Percentiles rank a stretch among this genome's conserved stretches.
Conservation (phyloP, 176 grass and related monocot genomes). For the Dactylis glomerata region DNA sequence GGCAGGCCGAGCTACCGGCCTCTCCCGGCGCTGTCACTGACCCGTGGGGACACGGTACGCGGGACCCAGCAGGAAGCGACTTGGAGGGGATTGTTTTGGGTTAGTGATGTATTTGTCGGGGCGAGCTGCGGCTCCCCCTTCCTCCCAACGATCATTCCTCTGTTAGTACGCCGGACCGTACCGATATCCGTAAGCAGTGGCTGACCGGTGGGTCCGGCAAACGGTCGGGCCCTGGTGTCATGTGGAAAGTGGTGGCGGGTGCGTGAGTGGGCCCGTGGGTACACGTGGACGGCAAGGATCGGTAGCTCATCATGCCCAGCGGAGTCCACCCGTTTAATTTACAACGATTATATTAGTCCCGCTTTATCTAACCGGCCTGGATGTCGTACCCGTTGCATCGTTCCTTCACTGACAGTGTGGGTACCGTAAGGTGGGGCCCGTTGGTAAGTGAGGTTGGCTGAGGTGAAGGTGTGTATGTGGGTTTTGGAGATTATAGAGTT, state of each 20-base stretch:
- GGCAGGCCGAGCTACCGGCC: not conserved
- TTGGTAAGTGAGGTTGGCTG: fast-evolving
- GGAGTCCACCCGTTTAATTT: conserved; percentile 49
- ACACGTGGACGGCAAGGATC: conserved; percentile 56
- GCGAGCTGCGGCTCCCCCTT: conserved; percentile 25
- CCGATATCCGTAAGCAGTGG: fast-evolving
- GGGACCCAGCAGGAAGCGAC: not conserved
- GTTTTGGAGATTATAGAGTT: not conserved
- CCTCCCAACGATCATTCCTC: conserved; percentile 2
- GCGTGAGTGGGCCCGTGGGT: not conserved
- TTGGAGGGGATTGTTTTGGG: not conserved
- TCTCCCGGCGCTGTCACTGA: fast-evolving
- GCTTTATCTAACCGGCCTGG: conserved; percentile 22
- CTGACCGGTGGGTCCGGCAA: fast-evolving
- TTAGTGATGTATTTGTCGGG: not conserved
- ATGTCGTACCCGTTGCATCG: not conserved
- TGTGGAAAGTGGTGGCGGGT: fast-evolving
- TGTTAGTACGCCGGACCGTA: not conserved
- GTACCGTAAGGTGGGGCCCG: not conserved
- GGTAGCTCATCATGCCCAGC: conserved; percentile 41
- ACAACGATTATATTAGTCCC: not conserved
- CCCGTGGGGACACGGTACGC: fast-evolving
- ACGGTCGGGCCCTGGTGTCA: fast-evolving
- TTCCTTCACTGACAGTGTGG: not conserved
- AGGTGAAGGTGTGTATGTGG: fast-evolving